Base-by-base conservation (phyloP, 306 rosid genomes). In the Begonia peltatifolia region DNA sequence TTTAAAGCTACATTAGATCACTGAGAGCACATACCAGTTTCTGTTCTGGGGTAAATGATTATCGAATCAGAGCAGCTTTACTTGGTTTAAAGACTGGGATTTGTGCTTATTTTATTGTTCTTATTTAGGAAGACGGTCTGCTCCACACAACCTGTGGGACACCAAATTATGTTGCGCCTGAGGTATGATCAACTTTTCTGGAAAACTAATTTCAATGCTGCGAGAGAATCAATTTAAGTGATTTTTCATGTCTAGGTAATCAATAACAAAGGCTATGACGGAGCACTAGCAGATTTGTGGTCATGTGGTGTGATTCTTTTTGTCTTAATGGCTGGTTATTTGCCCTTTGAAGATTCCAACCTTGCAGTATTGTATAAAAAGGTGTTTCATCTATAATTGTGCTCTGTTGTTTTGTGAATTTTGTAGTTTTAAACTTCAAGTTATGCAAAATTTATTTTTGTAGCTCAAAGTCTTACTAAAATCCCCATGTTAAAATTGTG, bases 81-180 rank as follows among this genome's bases (percentile, higher is more conserved):
- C 23, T 20, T 20, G 23, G 23, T 15, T 58, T 25, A 58, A 47
- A 52, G 49, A 58, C 63, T 38, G 17, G 22, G 38, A 58, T 15
- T 59, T 12, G 25, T 9, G 47, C n/a, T 11, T 48, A 49, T 43
- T 59, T 36, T 36, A 36, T 42, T 14, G 53, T 25, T 50, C 8
- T 30, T 30, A 30, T 30, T 55, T 75, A 86, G 96, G 93, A 49
- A 38, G 99, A 92, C 64, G 99, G 99, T 14, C 65, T 92, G 77
- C 73, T 92, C 63, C 99, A 92, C 60, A 92, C 99, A 56, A 92
- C 99, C 46, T 92, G 99, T 79, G 99, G 99, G 77, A 92, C 94
- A 60, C 96, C 99, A 46, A 86, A 92, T 63, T 92, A 92, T 67
- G 99, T 92, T 58, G 99, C 99, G 23, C 99, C 99, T 5, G 99